These are phyloP conservation scores for Phytophthora ohioensis DNA, from an alignment of 352 stramenopile genomes.

Conservation along the genomic window DNA sequence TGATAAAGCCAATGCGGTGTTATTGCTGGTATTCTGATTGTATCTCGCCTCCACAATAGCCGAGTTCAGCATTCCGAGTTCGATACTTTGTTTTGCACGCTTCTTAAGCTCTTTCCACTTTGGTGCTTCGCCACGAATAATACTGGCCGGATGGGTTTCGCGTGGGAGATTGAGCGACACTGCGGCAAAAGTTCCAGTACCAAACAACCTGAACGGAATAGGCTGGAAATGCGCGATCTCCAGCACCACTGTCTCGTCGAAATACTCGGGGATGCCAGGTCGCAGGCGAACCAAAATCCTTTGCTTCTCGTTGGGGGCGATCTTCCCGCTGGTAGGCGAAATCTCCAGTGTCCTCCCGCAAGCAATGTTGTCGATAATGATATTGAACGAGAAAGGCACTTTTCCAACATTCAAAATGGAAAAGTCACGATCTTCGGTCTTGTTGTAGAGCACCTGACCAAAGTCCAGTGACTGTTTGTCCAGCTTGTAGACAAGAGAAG, in stretches of 20 bases:
- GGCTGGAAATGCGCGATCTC: conserved; percentile 96
- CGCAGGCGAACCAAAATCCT: conserved; percentile 87
- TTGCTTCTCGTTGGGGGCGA: conserved; percentile 91
- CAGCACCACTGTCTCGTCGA: conserved; percentile 91
- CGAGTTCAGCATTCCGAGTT: conserved; percentile 36
- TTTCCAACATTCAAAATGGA: conserved; percentile 93
- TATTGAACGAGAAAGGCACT: conserved; percentile 90
- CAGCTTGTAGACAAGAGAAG: conserved; percentile 91
- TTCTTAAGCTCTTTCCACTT: conserved; percentile 86
- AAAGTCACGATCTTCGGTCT: conserved; percentile 93
- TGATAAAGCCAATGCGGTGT: conserved; percentile 26
- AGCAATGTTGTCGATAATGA: conserved; percentile 54
- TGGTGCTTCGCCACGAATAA: conserved; percentile 58
- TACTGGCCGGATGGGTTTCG: conserved; percentile 67
- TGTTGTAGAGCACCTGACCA: conserved; percentile 94
- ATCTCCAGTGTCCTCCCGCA: conserved; percentile 75
- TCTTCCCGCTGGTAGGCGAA: conserved; percentile 79
- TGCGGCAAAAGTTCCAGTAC: conserved; percentile 90
- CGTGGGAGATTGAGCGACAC: conserved; percentile 92
- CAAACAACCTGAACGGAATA: conserved; percentile 90
- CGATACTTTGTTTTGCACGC: conserved; percentile 51
- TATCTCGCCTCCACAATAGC: conserved; percentile 21
- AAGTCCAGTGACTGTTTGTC: conserved; percentile 94
- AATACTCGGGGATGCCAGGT: conserved; percentile 88
- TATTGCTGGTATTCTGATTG: conserved; percentile 19